A percentile compares a stretch with the other conserved stretches of the same genome.
phyloP scores from a whole-genome alignment of 73 alveolate species.

The Tetrahymena elliotti region DNA sequence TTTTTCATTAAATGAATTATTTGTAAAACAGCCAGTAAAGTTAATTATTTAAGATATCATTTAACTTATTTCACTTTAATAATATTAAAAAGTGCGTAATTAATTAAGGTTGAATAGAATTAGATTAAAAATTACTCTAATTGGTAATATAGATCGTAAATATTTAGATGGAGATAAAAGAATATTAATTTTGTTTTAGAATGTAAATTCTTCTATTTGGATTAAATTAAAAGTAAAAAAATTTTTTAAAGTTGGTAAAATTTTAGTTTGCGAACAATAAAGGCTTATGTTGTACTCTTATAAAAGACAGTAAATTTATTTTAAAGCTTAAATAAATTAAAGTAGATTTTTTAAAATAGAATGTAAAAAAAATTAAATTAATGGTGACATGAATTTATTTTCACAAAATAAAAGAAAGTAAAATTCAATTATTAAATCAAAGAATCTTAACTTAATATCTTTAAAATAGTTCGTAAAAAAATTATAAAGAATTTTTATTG shows the following conservation, averaged over 20 bases:
- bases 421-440: too few species aligned
- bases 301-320: neutral
- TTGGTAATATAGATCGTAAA: neutral
- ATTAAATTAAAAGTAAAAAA: too few species aligned
- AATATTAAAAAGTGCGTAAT: neutral
- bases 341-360: neutral
- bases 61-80: too few species aligned
- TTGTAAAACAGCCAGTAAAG: neutral
- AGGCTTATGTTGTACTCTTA: neutral
- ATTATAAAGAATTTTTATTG: too few species aligned
- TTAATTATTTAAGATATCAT: neutral
- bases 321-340: too few species aligned
- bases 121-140: neutral
- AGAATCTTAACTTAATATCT: too few species aligned
- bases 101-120: neutral
- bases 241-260: neutral
- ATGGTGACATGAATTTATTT: neutral
- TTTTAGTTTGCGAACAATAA: neutral
- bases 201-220: neutral
- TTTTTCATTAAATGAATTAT: too few species aligned
- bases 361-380: neutral
- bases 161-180: neutral
- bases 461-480: neutral
- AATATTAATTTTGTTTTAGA: neutral
- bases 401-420: neutral